Conservation (phyloP, 805 yeast species). For the Kregervanrija fluxuum region DNA sequence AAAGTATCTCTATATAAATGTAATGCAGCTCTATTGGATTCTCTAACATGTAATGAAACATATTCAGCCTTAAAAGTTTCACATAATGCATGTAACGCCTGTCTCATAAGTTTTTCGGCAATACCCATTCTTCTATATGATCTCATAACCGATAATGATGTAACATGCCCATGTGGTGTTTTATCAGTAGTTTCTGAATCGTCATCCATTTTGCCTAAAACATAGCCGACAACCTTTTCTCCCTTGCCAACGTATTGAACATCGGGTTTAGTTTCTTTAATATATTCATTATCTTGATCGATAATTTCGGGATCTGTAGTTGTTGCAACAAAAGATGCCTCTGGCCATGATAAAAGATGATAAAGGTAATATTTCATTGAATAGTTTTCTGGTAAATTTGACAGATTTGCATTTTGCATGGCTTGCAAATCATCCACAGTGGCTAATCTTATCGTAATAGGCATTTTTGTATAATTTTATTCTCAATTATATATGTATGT, state of each 20-base stretch:
- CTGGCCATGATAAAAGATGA: conserved; percentile 95
- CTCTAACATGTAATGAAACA: conserved; percentile 89
- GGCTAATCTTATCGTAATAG: conserved; percentile 84
- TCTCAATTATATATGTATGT: too few relatives aligned
- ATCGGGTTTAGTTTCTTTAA: conserved; percentile 18
- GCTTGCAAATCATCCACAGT: conserved; percentile 82
- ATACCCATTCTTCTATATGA: conserved; percentile 92
- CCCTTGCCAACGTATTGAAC: conserved; percentile 53
- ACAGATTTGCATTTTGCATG: conserved; percentile 91
- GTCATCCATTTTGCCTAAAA: conserved; percentile 91
- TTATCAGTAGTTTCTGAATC: conserved; percentile 45
- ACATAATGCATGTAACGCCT: conserved; percentile 63
- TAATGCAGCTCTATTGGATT: conserved; percentile 88
- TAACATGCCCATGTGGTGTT: conserved; percentile 85
- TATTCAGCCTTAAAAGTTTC: conserved; percentile 77
- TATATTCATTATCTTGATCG: conserved; percentile 14
- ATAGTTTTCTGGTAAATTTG: conserved; percentile 92
- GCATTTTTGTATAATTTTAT: conserved; percentile 38
- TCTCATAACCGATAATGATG: conserved; percentile 91
- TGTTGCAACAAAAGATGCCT: conserved; percentile 92
- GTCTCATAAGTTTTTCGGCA: conserved; percentile 88
- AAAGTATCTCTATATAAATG: conserved; percentile 85
- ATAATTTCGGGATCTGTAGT: conserved; percentile 47
- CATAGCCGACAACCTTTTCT: conserved; percentile 92
- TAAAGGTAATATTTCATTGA: conserved; percentile 88